These are phyloP conservation scores for Xylariaceae sp. DNA, from an alignment of 2,329 filamentous ascomycete genomes.

Conservation along the genomic window DNA sequence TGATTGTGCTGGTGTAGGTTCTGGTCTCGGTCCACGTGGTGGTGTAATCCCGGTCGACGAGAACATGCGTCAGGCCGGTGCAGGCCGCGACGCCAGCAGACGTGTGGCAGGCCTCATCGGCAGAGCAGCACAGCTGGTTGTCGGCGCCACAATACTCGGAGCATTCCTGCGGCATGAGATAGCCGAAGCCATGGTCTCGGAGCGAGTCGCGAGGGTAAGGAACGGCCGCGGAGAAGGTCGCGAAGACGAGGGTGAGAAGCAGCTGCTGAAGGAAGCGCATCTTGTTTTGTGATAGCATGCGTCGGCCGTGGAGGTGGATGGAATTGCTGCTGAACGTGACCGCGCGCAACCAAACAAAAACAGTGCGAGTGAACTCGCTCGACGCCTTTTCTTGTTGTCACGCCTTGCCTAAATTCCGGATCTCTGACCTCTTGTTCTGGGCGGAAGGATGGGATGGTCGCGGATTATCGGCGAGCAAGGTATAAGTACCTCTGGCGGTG, in stretches of 20 bases:
- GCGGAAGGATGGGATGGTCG: not conserved
- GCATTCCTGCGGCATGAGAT: slow-evolving; percentile 48
- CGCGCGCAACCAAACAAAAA: slow-evolving; percentile 9
- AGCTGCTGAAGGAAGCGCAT: slow-evolving; percentile 35
- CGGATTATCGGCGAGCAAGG: not conserved
- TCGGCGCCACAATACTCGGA: slow-evolving; percentile 51
- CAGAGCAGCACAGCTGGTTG: slow-evolving; percentile 53
- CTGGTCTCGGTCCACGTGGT: slow-evolving; percentile 59
- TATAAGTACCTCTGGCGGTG: not conserved
- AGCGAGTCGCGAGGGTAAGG: slow-evolving; percentile 50
- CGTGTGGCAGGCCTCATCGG: slow-evolving; percentile 50
- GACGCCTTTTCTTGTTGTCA: slow-evolving; percentile 8
- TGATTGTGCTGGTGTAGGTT: slow-evolving; percentile 57
- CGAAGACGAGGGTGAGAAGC: slow-evolving; percentile 40
- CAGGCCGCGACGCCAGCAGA: slow-evolving; percentile 49
- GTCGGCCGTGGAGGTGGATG: slow-evolving; percentile 13
- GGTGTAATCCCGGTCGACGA: slow-evolving; percentile 39
- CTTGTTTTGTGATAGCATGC: slow-evolving; percentile 22
- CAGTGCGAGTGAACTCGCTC: slow-evolving; percentile 13
- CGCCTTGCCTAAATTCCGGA: not conserved
- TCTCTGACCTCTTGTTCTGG: not conserved
- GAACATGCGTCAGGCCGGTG: slow-evolving; percentile 28
- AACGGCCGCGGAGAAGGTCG: slow-evolving; percentile 38
- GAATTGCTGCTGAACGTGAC: slow-evolving; percentile 19
- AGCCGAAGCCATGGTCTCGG: slow-evolving; percentile 47